Conservation (phyloP, 805 yeast genomes). For the Metschnikowia colocasiae region DNA sequence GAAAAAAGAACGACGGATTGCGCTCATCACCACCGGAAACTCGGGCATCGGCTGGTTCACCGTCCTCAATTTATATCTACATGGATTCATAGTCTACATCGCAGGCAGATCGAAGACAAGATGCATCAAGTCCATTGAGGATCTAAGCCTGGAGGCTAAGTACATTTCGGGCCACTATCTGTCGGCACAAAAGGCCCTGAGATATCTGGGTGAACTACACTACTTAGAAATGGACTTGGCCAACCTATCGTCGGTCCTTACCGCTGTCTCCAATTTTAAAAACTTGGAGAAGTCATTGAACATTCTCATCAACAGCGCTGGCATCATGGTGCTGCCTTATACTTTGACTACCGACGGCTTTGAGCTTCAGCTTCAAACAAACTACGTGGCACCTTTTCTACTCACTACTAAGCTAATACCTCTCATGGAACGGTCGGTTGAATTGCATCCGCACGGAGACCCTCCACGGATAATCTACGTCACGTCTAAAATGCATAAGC, state of each 20-base stretch:
- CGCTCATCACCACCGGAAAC: slow-evolving; percentile 77
- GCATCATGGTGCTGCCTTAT: slow-evolving; percentile 74
- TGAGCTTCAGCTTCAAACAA: slow-evolving; percentile 77
- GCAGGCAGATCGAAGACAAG: slow-evolving; percentile 64
- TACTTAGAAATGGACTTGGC: slow-evolving; percentile 55
- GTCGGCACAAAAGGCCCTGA: slow-evolving; percentile 18
- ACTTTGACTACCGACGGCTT: slow-evolving; percentile 62
- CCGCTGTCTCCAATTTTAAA: slow-evolving; percentile 46
- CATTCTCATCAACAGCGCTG: slow-evolving; percentile 72
- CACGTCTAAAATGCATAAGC: slow-evolving; percentile 62
- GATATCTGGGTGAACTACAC: slow-evolving; percentile 48
- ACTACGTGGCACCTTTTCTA: slow-evolving; percentile 71
- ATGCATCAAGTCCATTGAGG: slow-evolving; percentile 54
- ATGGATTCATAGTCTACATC: slow-evolving; percentile 71
- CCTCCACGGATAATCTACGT: slow-evolving; percentile 59
- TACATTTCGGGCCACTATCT: slow-evolving; percentile 22
- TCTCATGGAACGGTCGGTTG: slow-evolving; percentile 41
- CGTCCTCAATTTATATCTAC: slow-evolving; percentile 69
- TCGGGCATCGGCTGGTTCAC: slow-evolving; percentile 79
- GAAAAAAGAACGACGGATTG: slow-evolving; percentile 50
- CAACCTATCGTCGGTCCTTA: slow-evolving; percentile 29
- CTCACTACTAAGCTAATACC: slow-evolving; percentile 60
- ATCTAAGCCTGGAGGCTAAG: slow-evolving; percentile 53
- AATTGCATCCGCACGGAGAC: slow-evolving; percentile 21
- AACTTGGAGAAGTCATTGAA: slow-evolving; percentile 50